Percentiles rank a stretch among this genome's conserved stretches.
Evolutionary conservation across 441 rosid genomes (phyloP).

Genomic region (Mallotus repandus): DNA sequence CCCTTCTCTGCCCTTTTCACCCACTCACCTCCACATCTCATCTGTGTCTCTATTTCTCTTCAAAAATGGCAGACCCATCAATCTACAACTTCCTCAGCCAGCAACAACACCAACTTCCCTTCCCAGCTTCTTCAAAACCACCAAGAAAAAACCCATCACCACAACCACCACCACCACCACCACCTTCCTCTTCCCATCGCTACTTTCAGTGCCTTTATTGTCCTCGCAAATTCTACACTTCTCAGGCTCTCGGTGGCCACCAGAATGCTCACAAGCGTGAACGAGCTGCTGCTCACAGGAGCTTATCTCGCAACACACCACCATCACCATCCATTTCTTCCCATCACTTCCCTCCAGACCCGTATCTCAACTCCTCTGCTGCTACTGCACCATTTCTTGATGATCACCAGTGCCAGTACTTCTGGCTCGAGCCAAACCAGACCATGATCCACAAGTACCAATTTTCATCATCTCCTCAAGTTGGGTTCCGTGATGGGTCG

Average conservation of each 20-base stretch:
- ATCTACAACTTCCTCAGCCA: slow-evolving; percentile 52
- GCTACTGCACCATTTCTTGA: slow-evolving; percentile 8
- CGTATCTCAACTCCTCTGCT: neutral
- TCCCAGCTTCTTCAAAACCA: slow-evolving; percentile 32
- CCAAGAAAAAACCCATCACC: slow-evolving; percentile 23
- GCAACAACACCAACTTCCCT: slow-evolving; percentile 8
- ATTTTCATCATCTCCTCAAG: slow-evolving; percentile 19
- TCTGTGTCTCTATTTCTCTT: slow-evolving; percentile 15
- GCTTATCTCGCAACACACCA: slow-evolving; percentile 25
- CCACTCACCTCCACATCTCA: neutral
- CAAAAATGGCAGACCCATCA: slow-evolving; percentile 62
- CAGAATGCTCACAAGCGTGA: slow-evolving; percentile 96
- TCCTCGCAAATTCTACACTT: slow-evolving; percentile 82
- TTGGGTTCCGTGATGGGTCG: slow-evolving; percentile 20
- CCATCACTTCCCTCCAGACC: neutral
- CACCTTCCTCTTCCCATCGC: slow-evolving; percentile 34
- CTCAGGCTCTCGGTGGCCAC: slow-evolving; percentile 97
- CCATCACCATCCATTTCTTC: neutral
- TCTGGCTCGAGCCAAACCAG: slow-evolving; percentile 25
- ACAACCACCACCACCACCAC: slow-evolving; percentile 21
- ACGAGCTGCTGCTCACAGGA: slow-evolving; percentile 76
- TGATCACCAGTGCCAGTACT: neutral
- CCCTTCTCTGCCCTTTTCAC: neutral
- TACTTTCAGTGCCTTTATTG: slow-evolving; percentile 81
- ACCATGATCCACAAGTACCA: slow-evolving; percentile 6